Evolutionary conservation across 306 rosid genomes (phyloP), one percentile per base, ranked within the genome.

Genomic region (Fagus sylvatica): DNA sequence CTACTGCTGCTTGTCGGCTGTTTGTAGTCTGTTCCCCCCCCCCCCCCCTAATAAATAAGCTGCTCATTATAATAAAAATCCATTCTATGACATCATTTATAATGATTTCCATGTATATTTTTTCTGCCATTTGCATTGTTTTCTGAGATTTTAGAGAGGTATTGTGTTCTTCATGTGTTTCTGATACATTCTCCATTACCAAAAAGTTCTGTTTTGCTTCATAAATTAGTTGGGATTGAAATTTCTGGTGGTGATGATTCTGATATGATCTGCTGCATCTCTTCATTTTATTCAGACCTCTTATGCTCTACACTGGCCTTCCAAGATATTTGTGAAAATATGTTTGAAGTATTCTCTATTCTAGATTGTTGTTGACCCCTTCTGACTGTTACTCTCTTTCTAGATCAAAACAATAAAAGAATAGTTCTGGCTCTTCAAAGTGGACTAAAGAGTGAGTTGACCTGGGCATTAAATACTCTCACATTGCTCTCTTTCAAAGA

Each of bases 351-450:
- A 16, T 37, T 16, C 8, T 37, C 48, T 7, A 39, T 17, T n/a
- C 19, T 39, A 65, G 42, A 34, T 16, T 62, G 32, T 65, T 65
- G 40, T 60, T 60, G 40, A 32, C 40, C 64, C 19, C n/a, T 2
- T 60, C 55, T 43, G 4, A 39, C 34, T 73, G 37, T 6, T 73
- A 28, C 1, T 11, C n/a, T 15, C 22, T 17, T 84, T 82, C 32
- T 84, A 96, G 99, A 90, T 81, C 98, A 93, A 87, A 96, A 91
- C 93, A 90, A 90, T 79, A 96, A 91, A 80, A 93, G 98, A 82
- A 87, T 96, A 74, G 98, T 96, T 73, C 78, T 91, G 78, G 98
- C 99, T 42, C 91, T 95, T 72, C 99, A 95, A 81, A 95, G 99
- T 83, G 98, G 99, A 75, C 79, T 95, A 39, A 95, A 95, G 91